Base-by-base conservation (phyloP, 768 basidiomycete species). In the Kwoniella heveanensis region DNA sequence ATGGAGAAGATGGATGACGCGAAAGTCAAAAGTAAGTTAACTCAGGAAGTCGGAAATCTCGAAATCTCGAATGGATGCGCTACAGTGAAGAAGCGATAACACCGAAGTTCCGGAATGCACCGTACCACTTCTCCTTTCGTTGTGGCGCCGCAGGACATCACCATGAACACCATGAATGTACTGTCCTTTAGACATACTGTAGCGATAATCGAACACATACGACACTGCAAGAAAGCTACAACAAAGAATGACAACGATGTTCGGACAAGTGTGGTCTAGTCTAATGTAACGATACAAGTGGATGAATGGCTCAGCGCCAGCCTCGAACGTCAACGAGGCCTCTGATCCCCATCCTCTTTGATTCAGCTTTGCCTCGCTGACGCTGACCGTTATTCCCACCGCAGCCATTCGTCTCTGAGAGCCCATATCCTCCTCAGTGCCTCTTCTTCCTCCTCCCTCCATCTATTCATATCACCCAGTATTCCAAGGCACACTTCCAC, bases 371-470 rank as follows among this genome's bases (percentile, higher is more conserved):
- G n/a, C n/a, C n/a, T n/a, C n/a, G n/a, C n/a, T n/a, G n/a, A n/a
- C n/a, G n/a, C n/a, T n/a, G n/a, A 7, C 37, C 1, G 3, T 47
- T 47, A 46, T 52, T 9, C 62, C 62, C 62, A 71, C 54, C 67
- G 56, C 4, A 22, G 21, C 72, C 72, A 74, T 30, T 71, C 67
- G 3, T 49, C 19, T 22, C 64, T 51, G 21, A 74, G 32, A 0
- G 19, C 26, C 62, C 59, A 65, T n/a, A 74, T 46, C 48, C 69
- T 49, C 50, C 46, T 62, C 37, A 71, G 4, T 0, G 24, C 69
- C 44, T 71, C 69, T 19, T 24, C 25, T 54, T 74, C 72, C 29
- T 48, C 69, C 19, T 53, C 57, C 5, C 10, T 21, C 72, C 72
- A 73, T 1, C 50, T 49, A 5, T 25, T 15, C 17, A 32, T 5